Percentiles rank a stretch among this genome's conserved stretches.
Conservation (phyloP, 768 basidiomycete species). For the Astraeus odoratus region DNA sequence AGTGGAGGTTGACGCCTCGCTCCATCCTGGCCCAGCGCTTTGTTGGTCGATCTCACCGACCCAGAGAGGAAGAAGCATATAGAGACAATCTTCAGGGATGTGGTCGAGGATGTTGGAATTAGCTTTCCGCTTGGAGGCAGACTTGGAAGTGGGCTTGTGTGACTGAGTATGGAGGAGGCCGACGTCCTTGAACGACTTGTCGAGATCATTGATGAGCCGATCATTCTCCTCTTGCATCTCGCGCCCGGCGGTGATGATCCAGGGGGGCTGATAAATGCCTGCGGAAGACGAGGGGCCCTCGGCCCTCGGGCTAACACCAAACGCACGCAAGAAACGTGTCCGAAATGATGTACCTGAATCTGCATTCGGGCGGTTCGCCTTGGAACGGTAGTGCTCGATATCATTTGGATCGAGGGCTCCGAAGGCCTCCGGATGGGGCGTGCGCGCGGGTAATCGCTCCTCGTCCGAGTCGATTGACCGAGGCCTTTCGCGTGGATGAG, state of each 20-base stretch:
- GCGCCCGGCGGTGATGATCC: slow-evolving; percentile 61
- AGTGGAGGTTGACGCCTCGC: slow-evolving; percentile 13
- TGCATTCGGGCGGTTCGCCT: slow-evolving; percentile 18
- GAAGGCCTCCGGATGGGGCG: slow-evolving; percentile 59
- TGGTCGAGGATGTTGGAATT: slow-evolving; percentile 45
- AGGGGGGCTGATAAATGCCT: slow-evolving; percentile 40
- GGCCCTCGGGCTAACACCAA: slow-evolving; percentile 13
- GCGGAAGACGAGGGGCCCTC: slow-evolving; percentile 20
- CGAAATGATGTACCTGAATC: slow-evolving; percentile 15
- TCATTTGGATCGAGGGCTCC: slow-evolving; percentile 49
- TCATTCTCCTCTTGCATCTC: slow-evolving; percentile 62
- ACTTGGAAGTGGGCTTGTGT: slow-evolving; percentile 23
- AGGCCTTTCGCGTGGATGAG: slow-evolving; percentile 16
- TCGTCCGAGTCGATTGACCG: slow-evolving; percentile 21
- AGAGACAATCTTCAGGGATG: slow-evolving; percentile 62
- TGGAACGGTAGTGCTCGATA: slow-evolving; percentile 39
- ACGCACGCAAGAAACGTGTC: slow-evolving; percentile 18
- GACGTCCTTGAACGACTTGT: slow-evolving; percentile 74
- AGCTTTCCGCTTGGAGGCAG: slow-evolving; percentile 13
- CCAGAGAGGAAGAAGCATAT: slow-evolving; percentile 86
- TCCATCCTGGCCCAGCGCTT: slow-evolving; percentile 15
- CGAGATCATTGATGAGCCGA: slow-evolving; percentile 61
- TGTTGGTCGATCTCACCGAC: slow-evolving; percentile 61
- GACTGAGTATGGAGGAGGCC: slow-evolving; percentile 60
- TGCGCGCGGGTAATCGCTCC: slow-evolving; percentile 33